phyloP scores from a whole-genome alignment of 371 early-diverging fungal genomes.

The Globomyces sp. region DNA sequence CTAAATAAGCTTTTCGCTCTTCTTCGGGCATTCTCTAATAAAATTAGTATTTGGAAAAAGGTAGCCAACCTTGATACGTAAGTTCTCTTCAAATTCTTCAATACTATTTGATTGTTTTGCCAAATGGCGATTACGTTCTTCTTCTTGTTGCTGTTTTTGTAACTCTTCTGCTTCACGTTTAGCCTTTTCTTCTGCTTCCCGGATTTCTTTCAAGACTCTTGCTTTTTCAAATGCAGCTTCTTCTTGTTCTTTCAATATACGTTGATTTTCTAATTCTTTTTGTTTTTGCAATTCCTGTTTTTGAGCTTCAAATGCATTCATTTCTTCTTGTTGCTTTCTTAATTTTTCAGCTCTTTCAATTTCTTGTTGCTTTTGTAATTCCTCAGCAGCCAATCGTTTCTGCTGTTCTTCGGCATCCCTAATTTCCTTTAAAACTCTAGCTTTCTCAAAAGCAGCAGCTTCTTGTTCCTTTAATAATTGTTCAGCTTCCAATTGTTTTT shows the following conservation, averaged over 20 bases:
- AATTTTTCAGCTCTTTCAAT: neutral
- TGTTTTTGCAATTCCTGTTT: neutral
- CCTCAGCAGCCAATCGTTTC: neutral
- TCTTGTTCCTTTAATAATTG: constrained; percentile 3
- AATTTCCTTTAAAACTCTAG: neutral
- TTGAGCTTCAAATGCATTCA: neutral
- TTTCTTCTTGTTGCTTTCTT: constrained; percentile 4
- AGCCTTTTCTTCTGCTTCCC: neutral
- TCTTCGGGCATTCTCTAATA: neutral
- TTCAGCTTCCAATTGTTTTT: constrained; percentile 6
- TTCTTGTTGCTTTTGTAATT: neutral
- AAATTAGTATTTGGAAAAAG: neutral
- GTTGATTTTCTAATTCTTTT: neutral
- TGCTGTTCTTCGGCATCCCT: neutral
- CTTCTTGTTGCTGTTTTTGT: neutral
- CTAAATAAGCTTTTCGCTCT: neutral
- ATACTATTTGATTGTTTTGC: neutral
- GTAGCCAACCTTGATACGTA: neutral
- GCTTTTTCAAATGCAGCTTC: constrained; percentile 2
- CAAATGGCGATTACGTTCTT: neutral
- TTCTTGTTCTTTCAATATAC: constrained; percentile 3
- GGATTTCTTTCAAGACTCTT: neutral
- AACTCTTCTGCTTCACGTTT: constrained; percentile 12
- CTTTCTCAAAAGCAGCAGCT: neutral
- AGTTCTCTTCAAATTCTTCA: constrained; percentile 2